Evolutionary conservation across 768 basidiomycete species (phyloP), one percentile per base, ranked within the genome.

Genomic region (Chalciporus pseudorubinellus): DNA sequence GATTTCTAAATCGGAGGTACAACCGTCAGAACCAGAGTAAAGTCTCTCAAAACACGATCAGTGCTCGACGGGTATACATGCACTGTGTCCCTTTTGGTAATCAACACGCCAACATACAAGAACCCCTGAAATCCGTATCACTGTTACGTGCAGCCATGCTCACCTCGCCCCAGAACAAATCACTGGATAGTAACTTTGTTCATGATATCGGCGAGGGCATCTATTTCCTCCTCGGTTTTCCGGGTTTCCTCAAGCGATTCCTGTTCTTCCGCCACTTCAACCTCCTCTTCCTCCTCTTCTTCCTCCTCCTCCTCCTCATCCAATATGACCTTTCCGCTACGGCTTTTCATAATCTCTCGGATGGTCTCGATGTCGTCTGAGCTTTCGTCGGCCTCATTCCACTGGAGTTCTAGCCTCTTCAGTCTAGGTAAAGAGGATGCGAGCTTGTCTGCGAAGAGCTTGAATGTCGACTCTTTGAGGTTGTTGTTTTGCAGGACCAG

Each of bases 401-500:
- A 92, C 63, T 95, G 94, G 52, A 98, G 62, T 67, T 98, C 95
- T 46, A 98, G 69, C 48, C 68, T 74, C 71, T 72, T 83, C 39
- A 99, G 69, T 34, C 70, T 70, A 21, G 73, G 68, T 41, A 94
- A 67, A 38, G 84, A 81, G 38, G 76, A 36, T n/a, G 16, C 72
- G 19, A 98, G 81, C 2, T 81, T 84, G 19, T 77, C 67, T 2
- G 87, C 83, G 22, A 98, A 75, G 5, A 90, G 64, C 24, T 77
- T 72, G 52, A 92, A 85, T 10, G 90, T 77, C 40, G 78, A 68
- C 5, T 76, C 70, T 57, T 93, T 88, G 40, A 98, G 77, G 60
- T 98, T 94, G 67, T 95, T 93, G 65, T 95, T 97, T 72, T 98
- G 92, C 31, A 98, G 75, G 59, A 86, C 86, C 42, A 98, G 76